Conservation (phyloP, 2,329 filamentous ascomycete genomes). For the Sphaerulina populicola region DNA sequence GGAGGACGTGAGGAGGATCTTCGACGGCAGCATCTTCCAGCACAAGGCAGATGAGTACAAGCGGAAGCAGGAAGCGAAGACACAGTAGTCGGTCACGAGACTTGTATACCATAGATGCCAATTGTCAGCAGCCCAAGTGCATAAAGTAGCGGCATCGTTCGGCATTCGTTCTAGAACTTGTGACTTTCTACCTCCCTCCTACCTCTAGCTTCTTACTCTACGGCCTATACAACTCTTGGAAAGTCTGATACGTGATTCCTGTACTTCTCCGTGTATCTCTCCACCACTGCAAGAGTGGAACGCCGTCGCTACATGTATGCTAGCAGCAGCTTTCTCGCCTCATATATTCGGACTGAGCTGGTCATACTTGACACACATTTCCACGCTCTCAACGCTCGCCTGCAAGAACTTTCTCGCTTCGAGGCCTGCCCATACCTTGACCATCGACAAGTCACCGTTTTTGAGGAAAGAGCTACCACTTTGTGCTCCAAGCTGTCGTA, state of each 20-base stretch:
- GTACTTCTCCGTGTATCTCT: not conserved
- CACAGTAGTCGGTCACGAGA: not conserved
- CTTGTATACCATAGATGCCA: not conserved
- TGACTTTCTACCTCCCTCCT: no score
- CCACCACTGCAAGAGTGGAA: not conserved
- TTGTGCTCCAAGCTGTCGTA: constrained; percentile 76
- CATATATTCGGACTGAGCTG: constrained; percentile 78
- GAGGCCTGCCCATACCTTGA: constrained; percentile 83
- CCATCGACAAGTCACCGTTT: constrained; percentile 54
- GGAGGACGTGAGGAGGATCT: constrained; percentile 49
- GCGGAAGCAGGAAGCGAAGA: constrained; percentile 13
- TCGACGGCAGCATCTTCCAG: constrained; percentile 48
- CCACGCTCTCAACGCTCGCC: constrained; percentile 80
- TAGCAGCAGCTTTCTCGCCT: not conserved
- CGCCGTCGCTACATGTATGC: constrained; percentile 1
- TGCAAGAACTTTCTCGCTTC: constrained; percentile 85
- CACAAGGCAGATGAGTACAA: constrained; percentile 33
- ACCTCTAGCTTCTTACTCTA: no score
- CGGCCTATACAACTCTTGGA: no score
- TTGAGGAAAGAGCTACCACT: constrained; percentile 51
- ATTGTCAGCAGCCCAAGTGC: not conserved
- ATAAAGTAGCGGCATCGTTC: not conserved
- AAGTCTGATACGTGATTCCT: no score
- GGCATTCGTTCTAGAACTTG: not conserved
- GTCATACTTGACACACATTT: constrained; percentile 85